Conservation (phyloP, 2,329 filamentous ascomycete species). For the Sclerotinia subarctica region DNA sequence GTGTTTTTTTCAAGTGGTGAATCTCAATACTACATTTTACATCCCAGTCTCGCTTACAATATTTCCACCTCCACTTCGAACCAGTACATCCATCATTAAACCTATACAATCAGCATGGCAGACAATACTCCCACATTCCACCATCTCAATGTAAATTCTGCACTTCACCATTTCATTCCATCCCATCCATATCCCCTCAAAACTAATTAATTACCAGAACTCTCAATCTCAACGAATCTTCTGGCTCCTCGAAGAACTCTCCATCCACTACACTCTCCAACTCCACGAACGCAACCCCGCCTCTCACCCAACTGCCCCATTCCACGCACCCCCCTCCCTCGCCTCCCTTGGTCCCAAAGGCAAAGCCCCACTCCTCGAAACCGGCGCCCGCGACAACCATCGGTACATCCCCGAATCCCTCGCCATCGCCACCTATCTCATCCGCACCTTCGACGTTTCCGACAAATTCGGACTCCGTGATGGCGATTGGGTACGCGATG, state of each 20-base stretch:
- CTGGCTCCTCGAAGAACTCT: slow-evolving; percentile 67
- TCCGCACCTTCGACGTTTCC: slow-evolving; percentile 37
- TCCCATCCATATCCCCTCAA: neutral
- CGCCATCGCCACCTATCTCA: slow-evolving; percentile 38
- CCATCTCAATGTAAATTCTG: slow-evolving; percentile 30
- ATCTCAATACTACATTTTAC: neutral
- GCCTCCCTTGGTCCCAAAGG: slow-evolving; percentile 73
- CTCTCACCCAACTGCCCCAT: slow-evolving; percentile 42
- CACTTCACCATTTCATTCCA: neutral
- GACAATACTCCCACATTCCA: slow-evolving; percentile 32
- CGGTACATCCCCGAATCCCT: slow-evolving; percentile 34
- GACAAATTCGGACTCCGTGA: slow-evolving; percentile 34
- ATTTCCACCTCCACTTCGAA: neutral
- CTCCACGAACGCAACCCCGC: slow-evolving; percentile 62
- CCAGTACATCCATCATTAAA: neutral
- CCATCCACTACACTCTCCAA: slow-evolving; percentile 71
- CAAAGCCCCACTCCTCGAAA: slow-evolving; percentile 70
- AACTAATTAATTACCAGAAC: slow-evolving; percentile 40
- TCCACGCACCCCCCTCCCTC: slow-evolving; percentile 67
- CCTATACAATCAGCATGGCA: slow-evolving; percentile 17
- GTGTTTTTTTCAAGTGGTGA: neutral
- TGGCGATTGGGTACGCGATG: slow-evolving; percentile 38
- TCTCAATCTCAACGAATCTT: slow-evolving; percentile 65
- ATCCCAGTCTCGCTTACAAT: no score
- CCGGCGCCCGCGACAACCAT: slow-evolving; percentile 32